phyloP scores from a whole-genome alignment of 306 rosid species.

The Citrullus amarus region DNA sequence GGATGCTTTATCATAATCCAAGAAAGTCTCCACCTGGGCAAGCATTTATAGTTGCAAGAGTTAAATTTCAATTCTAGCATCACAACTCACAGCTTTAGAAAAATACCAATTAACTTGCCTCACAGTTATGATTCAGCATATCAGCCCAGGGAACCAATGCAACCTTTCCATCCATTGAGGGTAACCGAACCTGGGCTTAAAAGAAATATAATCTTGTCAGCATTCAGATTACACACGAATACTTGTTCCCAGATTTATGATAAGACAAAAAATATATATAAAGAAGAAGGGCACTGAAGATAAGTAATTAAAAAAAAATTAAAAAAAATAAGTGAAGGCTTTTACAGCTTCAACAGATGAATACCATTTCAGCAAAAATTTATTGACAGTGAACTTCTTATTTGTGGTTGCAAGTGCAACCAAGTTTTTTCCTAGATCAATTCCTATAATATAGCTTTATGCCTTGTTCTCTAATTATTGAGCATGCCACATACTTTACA shows the following conservation, averaged over 20 bases:
- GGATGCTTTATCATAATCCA: conserved; percentile 74
- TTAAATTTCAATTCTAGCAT: conserved; percentile 10
- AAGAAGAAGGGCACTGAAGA: background rate
- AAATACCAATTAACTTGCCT: conserved; percentile 34
- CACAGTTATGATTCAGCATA: conserved; percentile 92
- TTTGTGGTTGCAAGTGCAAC: background rate
- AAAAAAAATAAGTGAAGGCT: background rate
- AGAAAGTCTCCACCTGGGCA: conserved; percentile 76
- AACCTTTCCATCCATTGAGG: conserved; percentile 75
- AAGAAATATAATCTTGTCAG: background rate
- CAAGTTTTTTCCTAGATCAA: background rate
- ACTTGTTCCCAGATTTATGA: background rate
- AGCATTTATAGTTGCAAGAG: conserved; percentile 13
- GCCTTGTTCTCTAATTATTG: background rate
- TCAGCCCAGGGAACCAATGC: conserved; percentile 99
- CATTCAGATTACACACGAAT: background rate
- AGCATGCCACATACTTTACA: background rate
- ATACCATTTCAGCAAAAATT: background rate
- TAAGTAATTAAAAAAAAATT: too few species aligned
- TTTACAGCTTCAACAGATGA: background rate
- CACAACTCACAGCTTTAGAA: background rate
- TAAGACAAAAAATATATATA: background rate
- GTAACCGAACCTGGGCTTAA: conserved; percentile 72
- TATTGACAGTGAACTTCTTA: background rate
- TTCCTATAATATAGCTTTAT: background rate